These are phyloP conservation scores for Aureobasidium sp. DNA, from an alignment of 2,329 filamentous ascomycete species.

Conservation along the genomic window DNA sequence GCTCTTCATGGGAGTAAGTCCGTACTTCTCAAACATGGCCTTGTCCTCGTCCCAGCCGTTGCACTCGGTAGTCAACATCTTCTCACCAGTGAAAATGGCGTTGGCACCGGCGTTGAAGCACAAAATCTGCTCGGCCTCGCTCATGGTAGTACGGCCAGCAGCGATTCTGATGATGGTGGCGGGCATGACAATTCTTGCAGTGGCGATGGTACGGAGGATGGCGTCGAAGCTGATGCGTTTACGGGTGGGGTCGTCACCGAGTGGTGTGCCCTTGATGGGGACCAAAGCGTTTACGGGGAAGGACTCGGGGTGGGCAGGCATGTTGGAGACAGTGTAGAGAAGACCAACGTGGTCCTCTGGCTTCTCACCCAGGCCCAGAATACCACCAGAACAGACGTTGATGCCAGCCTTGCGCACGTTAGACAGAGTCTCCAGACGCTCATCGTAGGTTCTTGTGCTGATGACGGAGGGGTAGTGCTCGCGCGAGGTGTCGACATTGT, in stretches of 20 bases:
- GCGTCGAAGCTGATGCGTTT: conserved; percentile 69
- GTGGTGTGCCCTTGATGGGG: conserved; percentile 80
- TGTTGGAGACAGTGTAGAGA: conserved; percentile 71
- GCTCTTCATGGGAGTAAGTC: conserved; percentile 64
- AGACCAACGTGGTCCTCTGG: conserved; percentile 74
- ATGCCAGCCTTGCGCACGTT: conserved; percentile 81
- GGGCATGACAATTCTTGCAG: conserved; percentile 76
- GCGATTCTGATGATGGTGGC: conserved; percentile 80
- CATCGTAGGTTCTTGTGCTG: conserved; percentile 78
- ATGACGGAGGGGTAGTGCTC: conserved; percentile 86
- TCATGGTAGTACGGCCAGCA: conserved; percentile 75
- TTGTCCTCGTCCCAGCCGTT: conserved; percentile 87
- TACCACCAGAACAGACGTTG: conserved; percentile 84
- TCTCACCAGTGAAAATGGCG: conserved; percentile 91
- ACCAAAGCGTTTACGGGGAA: conserved; percentile 90
- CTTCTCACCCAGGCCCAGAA: conserved; percentile 76
- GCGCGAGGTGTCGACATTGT: conserved; percentile 84
- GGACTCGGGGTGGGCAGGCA: conserved; percentile 77
- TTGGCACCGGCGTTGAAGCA: conserved; percentile 91
- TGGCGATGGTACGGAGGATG: conserved; percentile 75
- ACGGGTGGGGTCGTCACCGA: conserved; percentile 52
- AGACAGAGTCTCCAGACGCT: conserved; percentile 70
- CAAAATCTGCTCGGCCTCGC: conserved; percentile 79
- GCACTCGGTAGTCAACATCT: conserved; percentile 89
- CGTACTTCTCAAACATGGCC: conserved; percentile 77